Evolutionary conservation across 768 basidiomycete species (phyloP), one percentile per base, ranked within the genome.

Genomic region (Lactifluus piperatus): DNA sequence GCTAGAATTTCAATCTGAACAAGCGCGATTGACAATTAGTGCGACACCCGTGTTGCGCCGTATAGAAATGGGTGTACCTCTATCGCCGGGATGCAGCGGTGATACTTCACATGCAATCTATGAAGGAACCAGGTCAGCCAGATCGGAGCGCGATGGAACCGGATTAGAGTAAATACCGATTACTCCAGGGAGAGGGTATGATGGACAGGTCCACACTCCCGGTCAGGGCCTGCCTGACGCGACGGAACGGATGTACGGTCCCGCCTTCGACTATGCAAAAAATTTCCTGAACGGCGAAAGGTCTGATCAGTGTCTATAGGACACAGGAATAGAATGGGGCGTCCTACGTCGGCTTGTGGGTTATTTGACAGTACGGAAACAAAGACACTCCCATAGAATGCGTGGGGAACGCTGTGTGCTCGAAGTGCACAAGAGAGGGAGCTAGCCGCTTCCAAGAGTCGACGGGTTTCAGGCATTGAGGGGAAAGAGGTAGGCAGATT

Each of bases 101-200:
- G 82, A 68, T 90, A 93, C 45, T 81, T 85, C 63, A 79, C 80
- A 70, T 89, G 88, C 62, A 93, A 72, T 57, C 89, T 91, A 66
- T 51, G 62, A 27, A 60, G 57, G 18, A 43, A 51, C 63, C 53
- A 56, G 57, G 46, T 49, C 39, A 57, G 53, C 58, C 54, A 54
- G 49, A 51, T 58, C 46, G 48, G 32, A 49, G 34, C 49, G 51
- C 8, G 29, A 56, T 9, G 53, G 54, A 54, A 39, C 26, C 22
- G 39, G 56, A 64, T 22, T 27, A 57, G 30, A 46, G 66, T 74
- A 57, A 69, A 88, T 69, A 88, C 89, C 91, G 80, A 67, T 90
- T 88, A 56, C 84, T 89, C 90, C 90, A 91, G n/a, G 90, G 84
- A 0, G 90, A 88, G 64, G 84, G 79, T 13, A 80, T 84, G 22